These are phyloP conservation scores for Saturnispora ahearnii DNA, from an alignment of 805 yeast genomes.

Conservation along the genomic window DNA sequence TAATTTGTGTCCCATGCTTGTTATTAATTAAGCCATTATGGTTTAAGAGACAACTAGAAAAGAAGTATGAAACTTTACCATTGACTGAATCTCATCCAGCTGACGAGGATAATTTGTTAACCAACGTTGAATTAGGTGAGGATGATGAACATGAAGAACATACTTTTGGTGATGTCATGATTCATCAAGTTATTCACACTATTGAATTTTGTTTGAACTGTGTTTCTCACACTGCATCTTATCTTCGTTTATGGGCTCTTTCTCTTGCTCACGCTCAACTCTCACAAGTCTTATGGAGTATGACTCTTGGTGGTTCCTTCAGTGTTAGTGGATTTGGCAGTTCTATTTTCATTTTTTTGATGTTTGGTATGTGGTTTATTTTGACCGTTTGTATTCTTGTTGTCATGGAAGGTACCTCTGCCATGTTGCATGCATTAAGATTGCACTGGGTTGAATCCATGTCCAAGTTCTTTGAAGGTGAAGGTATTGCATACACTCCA, in stretches of 20 bases:
- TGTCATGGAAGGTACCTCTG: slow-evolving; percentile 97
- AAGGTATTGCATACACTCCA: slow-evolving; percentile 87
- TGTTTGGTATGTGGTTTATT: slow-evolving; percentile 93
- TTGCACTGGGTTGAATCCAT: slow-evolving; percentile 99
- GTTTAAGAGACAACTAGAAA: slow-evolving; percentile 37
- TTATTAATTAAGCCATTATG: slow-evolving; percentile 72
- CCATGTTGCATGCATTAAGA: slow-evolving; percentile 97
- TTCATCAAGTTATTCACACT: slow-evolving; percentile 95
- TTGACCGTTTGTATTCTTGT: slow-evolving; percentile 87
- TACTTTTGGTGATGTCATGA: slow-evolving; percentile 87
- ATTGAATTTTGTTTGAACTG: slow-evolving; percentile 95
- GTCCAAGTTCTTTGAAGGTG: slow-evolving; percentile 98
- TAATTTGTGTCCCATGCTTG: slow-evolving; percentile 88
- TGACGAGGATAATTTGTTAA: slow-evolving; percentile 24
- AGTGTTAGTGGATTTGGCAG: slow-evolving; percentile 55
- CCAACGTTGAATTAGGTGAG: slow-evolving; percentile 32
- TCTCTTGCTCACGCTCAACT: slow-evolving; percentile 96
- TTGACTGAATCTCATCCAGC: slow-evolving; percentile 16
- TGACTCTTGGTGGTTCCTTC: slow-evolving; percentile 84
- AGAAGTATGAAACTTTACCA: slow-evolving; percentile 37
- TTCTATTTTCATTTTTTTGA: slow-evolving; percentile 60
- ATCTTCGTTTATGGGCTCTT: slow-evolving; percentile 92
- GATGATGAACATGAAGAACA: slow-evolving; percentile 50
- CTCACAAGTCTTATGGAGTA: slow-evolving; percentile 90
- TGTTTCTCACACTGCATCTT: slow-evolving; percentile 98